Percentiles rank a stretch among this genome's conserved stretches.
These are phyloP conservation scores for Candida sp. DNA, from an alignment of 1,139 yeast genomes.

Conservation along the genomic window DNA sequence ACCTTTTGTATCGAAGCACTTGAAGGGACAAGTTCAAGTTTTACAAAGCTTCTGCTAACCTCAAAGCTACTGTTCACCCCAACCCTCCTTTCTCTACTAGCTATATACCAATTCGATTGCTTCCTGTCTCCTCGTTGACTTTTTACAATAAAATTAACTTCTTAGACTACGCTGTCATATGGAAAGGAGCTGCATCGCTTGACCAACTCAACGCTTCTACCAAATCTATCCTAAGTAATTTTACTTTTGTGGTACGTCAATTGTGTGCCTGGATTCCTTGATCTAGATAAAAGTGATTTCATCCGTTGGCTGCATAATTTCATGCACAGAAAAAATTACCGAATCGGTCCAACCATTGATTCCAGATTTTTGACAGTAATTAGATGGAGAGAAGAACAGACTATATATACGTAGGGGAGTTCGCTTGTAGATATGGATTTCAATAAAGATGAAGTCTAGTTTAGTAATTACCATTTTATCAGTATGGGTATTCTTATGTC, in stretches of 20 bases:
- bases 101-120: too few species aligned
- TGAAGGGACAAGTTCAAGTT: too few species aligned
- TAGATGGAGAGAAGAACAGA: background rate
- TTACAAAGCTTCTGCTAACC: too few species aligned
- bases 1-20: too few species aligned
- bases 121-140: too few species aligned
- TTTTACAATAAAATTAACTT: too few species aligned
- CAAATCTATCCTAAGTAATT: background rate
- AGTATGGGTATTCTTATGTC: background rate
- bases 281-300: background rate
- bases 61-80: too few species aligned
- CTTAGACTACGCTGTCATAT: background rate
- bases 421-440: background rate
- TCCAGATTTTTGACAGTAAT: background rate
- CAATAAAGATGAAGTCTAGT: background rate
- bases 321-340: background rate
- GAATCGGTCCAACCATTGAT: background rate
- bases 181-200: background rate
- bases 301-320: background rate
- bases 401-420: background rate
- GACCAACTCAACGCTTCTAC: background rate
- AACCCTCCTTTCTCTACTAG: too few species aligned
- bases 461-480: background rate
- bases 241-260: background rate
- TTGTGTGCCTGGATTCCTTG: background rate